Conservation (phyloP, 2,329 filamentous ascomycete species). For the Volutella citrinella region DNA sequence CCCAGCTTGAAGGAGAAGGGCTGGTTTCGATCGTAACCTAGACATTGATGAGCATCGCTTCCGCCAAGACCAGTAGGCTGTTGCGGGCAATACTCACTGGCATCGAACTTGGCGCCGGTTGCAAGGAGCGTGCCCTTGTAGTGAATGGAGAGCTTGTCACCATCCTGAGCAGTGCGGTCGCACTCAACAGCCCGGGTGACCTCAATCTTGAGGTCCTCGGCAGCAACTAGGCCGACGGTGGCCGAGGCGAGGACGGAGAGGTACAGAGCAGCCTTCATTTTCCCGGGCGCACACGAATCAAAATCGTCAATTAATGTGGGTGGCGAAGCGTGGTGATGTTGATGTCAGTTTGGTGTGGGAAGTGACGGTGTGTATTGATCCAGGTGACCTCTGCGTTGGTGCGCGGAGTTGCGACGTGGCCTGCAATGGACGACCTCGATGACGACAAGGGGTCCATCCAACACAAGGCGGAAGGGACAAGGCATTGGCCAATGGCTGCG, state of each 20-base stretch:
- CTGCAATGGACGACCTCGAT: conserved; percentile 4
- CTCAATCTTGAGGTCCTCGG: conserved; percentile 71
- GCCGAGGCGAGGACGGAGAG: conserved; percentile 51
- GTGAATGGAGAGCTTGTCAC: conserved; percentile 82
- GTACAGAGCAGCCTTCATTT: conserved; percentile 49
- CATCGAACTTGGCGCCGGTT: conserved; percentile 79
- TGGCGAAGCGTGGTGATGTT: too few species aligned
- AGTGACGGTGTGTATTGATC: conserved; percentile 7
- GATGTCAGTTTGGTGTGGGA: too few species aligned
- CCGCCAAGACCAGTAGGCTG: too few species aligned
- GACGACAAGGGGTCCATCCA: conserved; percentile 14
- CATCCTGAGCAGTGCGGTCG: conserved; percentile 70
- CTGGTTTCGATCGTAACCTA: conserved; percentile 68
- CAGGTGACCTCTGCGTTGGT: conserved; percentile 2
- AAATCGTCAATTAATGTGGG: too few species aligned
- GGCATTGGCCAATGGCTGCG: conserved; percentile 18
- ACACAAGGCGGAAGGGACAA: conserved; percentile 1
- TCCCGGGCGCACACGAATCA: too few species aligned
- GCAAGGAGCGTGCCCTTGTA: conserved; percentile 78
- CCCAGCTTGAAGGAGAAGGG: conserved; percentile 83
- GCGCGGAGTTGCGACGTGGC: too few species aligned
- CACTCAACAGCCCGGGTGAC: conserved; percentile 73
- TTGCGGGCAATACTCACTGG: conserved; percentile 46
- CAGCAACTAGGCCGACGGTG: conserved; percentile 49
- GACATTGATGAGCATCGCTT: too few species aligned